Evolutionary conservation across 139 green algal species (phyloP).

Genomic region (Zygnema circumcarinatum): DNA sequence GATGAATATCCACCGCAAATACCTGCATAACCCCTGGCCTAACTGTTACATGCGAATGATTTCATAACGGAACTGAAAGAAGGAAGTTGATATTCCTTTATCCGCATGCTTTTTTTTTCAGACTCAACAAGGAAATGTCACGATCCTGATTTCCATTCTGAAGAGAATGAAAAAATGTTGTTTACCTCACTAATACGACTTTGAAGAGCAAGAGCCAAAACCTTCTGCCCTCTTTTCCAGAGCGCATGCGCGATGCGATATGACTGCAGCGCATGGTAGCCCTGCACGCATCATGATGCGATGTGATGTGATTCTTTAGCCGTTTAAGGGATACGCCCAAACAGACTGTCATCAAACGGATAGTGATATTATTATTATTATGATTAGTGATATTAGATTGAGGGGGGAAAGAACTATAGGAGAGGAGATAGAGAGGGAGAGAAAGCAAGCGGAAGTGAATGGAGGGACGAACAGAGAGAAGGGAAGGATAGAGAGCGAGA

Average conservation of each 20-base stretch:
- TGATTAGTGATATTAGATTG: not conserved
- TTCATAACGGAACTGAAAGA: not conserved
- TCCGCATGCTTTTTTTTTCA: no score
- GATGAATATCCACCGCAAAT: conserved; percentile 96
- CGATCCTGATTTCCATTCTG: not conserved
- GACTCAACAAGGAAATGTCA: no score
- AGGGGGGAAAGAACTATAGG: not conserved
- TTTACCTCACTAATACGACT: conserved; percentile 57
- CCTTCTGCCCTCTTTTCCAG: conserved; percentile 77
- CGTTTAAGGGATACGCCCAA: not conserved
- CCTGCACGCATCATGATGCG: conserved; percentile 45
- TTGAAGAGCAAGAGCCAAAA: conserved; percentile 83
- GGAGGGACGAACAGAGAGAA: no score
- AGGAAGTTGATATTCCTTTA: no score
- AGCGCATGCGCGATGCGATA: conserved; percentile 91
- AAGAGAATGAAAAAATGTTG: not conserved
- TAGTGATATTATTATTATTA: no score
- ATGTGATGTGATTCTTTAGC: not conserved
- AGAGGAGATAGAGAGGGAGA: no score
- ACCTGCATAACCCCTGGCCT: conserved; percentile 68
- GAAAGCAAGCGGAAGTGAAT: no score
- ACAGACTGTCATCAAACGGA: not conserved
- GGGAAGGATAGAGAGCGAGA: no score
- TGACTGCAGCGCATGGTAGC: conserved; percentile 90
- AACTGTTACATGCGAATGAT: no score